A percentile compares a stretch with the other conserved stretches of the same genome.
Evolutionary conservation across 2,329 filamentous ascomycete species (phyloP).

Genomic region (Pseudogymnoascus pannorum): DNA sequence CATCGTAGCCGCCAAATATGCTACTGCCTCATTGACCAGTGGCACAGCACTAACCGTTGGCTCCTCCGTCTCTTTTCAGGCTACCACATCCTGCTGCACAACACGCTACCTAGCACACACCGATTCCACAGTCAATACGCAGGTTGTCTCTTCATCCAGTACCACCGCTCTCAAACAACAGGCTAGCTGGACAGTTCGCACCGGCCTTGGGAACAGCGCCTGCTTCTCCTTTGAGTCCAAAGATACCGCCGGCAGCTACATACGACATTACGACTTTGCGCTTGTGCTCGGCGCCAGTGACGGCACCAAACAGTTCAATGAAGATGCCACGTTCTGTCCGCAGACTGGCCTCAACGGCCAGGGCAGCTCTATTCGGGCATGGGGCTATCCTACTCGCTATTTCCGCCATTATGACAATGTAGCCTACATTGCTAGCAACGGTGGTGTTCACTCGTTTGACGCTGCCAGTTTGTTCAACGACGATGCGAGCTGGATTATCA

Average conservation of each 20-base stretch:
- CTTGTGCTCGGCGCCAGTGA: conserved; percentile 45
- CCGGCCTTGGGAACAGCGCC: conserved; percentile 47
- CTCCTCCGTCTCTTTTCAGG: conserved; percentile 45
- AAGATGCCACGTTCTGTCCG: conserved; percentile 58
- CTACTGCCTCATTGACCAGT: conserved; percentile 38
- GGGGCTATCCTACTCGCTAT: conserved; percentile 53
- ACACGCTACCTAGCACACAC: conserved; percentile 49
- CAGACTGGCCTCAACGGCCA: conserved; percentile 43
- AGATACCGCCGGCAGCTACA: conserved; percentile 50
- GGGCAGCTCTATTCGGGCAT: conserved; percentile 47
- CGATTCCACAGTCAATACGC: conserved; percentile 43
- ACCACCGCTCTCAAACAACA: conserved; percentile 41
- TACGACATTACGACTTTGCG: conserved; percentile 48
- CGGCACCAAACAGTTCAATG: conserved; percentile 46
- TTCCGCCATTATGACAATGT: conserved; percentile 46
- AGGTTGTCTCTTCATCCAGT: conserved; percentile 46
- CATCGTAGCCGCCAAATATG: conserved; percentile 52
- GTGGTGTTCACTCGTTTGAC: conserved; percentile 50
- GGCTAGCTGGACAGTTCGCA: conserved; percentile 46
- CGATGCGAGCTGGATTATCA: conserved; percentile 46
- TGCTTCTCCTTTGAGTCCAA: conserved; percentile 56
- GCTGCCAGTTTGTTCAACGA: conserved; percentile 40
- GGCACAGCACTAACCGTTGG: conserved; percentile 42
- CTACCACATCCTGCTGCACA: conserved; percentile 46
- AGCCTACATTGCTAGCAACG: conserved; percentile 44